These are phyloP conservation scores for Clarireedia hainanense DNA, from an alignment of 2,329 filamentous ascomycete species.

Conservation along the genomic window DNA sequence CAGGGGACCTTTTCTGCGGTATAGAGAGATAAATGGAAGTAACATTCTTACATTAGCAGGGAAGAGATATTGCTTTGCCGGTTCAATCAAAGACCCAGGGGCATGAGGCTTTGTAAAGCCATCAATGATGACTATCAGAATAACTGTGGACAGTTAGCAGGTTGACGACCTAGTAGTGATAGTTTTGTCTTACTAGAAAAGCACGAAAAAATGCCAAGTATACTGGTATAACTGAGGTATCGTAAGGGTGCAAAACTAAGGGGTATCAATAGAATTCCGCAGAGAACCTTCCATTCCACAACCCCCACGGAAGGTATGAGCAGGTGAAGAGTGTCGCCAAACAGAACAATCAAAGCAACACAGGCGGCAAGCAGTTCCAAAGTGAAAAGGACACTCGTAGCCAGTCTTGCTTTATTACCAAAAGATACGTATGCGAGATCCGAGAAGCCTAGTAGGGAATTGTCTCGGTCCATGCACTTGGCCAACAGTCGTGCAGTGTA, in stretches of 20 bases:
- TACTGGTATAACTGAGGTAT: slow-evolving; percentile 79
- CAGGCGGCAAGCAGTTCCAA: slow-evolving; percentile 82
- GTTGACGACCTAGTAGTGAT: neutral
- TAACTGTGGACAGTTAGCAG: slow-evolving; percentile 46
- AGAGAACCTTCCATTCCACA: slow-evolving; percentile 76
- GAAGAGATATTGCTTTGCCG: slow-evolving; percentile 72
- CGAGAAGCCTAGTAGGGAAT: slow-evolving; percentile 83
- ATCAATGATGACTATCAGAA: slow-evolving; percentile 74
- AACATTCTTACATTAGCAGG: slow-evolving; percentile 51
- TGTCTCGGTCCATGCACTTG: slow-evolving; percentile 82
- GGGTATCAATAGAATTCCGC: slow-evolving; percentile 69
- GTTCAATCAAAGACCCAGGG: slow-evolving; percentile 77
- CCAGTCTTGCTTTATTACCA: slow-evolving; percentile 70
- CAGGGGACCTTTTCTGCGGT: neutral
- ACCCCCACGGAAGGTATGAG: slow-evolving; percentile 65
- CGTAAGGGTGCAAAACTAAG: slow-evolving; percentile 79
- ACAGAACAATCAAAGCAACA: slow-evolving; percentile 85
- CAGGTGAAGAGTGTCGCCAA: slow-evolving; percentile 78
- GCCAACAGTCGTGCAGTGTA: slow-evolving; percentile 83
- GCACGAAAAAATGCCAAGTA: slow-evolving; percentile 86
- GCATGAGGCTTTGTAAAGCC: slow-evolving; percentile 73
- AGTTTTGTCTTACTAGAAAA: slow-evolving; percentile 63
- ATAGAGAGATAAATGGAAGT: neutral
- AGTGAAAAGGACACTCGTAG: slow-evolving; percentile 79
- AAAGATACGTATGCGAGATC: slow-evolving; percentile 90